phyloP scores from a whole-genome alignment of 345 rosid genomes.

The Firmiana major region DNA sequence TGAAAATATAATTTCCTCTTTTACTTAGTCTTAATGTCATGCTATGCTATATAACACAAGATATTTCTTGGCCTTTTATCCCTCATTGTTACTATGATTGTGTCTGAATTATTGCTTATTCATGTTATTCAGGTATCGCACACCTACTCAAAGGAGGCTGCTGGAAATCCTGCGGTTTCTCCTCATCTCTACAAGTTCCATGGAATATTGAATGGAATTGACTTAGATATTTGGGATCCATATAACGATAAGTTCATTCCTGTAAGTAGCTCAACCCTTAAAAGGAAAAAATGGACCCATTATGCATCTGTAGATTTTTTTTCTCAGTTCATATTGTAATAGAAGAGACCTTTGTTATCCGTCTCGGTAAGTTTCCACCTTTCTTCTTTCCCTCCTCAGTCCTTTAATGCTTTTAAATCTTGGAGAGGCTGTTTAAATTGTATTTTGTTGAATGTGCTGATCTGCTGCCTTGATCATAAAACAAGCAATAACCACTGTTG shows the following conservation, averaged over 20 bases:
- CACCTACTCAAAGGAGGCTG: slow-evolving; percentile 76
- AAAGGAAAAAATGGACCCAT: background rate
- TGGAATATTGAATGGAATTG: slow-evolving; percentile 86
- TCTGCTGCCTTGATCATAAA: background rate
- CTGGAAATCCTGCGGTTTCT: slow-evolving; percentile 67
- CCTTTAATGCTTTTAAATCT: background rate
- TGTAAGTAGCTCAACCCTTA: slow-evolving; percentile 35
- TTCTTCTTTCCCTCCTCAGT: background rate
- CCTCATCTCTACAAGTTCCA: slow-evolving; percentile 78
- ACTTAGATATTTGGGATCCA: slow-evolving; percentile 97
- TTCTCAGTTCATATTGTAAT: background rate
- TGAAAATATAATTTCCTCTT: background rate
- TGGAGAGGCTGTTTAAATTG: background rate
- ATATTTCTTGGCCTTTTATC: background rate
- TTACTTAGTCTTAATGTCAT: background rate
- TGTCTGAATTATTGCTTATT: background rate
- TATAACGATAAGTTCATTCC: slow-evolving; percentile 75
- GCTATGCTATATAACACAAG: background rate
- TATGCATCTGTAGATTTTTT: background rate
- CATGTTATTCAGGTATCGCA: slow-evolving; percentile 62
- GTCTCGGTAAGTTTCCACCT: too few relatives aligned
- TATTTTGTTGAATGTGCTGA: background rate
- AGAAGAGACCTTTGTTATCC: background rate
- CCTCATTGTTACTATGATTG: background rate
- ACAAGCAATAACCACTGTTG: background rate